Conservation (phyloP, 1,284 basidiomycete genomes). For the Leccinum subatratum region DNA sequence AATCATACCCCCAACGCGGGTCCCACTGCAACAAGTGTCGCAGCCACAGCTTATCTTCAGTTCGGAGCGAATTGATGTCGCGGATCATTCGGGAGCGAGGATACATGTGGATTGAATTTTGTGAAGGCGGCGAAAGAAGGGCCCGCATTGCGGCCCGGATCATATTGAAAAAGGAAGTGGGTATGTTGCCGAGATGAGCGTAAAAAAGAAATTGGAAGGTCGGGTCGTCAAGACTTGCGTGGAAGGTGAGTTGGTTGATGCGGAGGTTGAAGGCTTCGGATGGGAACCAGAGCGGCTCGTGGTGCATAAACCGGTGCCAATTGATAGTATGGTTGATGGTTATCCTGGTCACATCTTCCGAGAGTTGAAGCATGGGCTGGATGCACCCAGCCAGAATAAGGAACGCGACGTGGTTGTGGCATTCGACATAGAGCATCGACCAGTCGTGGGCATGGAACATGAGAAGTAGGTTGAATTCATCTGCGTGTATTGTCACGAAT, state of each 20-base stretch:
- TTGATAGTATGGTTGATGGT: background rate
- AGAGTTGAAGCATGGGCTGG: background rate
- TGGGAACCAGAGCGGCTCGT: background rate
- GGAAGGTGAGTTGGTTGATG: background rate
- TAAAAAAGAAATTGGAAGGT: background rate
- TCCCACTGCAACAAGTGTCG: background rate
- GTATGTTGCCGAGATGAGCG: background rate
- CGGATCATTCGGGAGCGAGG: background rate
- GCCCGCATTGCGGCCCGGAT: background rate
- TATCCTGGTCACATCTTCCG: background rate
- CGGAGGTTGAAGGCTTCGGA: background rate
- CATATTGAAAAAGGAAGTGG: background rate
- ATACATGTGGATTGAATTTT: background rate
- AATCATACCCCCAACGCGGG: background rate
- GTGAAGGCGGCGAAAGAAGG: background rate
- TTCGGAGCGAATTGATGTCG: background rate
- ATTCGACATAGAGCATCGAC: background rate
- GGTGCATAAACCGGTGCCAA: background rate
- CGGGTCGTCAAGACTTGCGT: background rate
- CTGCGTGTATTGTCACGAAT: background rate
- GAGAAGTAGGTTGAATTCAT: background rate
- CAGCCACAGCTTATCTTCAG: background rate
- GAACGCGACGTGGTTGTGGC: background rate
- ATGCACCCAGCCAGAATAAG: background rate
- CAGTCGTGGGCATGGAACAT: background rate